Evolutionary conservation across 345 rosid species (phyloP).

Genomic region (Toxicodendron radicans): DNA sequence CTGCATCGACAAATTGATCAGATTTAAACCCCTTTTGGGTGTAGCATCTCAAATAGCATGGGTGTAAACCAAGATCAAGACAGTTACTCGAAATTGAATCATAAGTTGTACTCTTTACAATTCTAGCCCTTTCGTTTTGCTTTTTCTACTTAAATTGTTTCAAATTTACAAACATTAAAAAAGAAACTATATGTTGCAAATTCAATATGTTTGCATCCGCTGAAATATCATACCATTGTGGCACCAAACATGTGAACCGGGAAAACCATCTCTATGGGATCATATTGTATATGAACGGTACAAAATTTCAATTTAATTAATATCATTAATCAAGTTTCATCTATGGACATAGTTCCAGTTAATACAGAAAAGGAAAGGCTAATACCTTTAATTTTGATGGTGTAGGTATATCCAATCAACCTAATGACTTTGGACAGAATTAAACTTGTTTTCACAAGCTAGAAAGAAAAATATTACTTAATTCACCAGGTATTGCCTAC

Average conservation of each 20-base stretch:
- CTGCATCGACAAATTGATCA: slow-evolving; percentile 44
- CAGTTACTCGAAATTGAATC: not conserved
- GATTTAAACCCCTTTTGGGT: not conserved
- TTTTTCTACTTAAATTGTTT: too few species aligned
- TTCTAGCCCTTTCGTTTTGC: too few species aligned
- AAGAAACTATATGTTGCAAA: not conserved
- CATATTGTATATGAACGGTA: not conserved
- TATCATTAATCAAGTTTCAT: not conserved
- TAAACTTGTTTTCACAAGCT: not conserved
- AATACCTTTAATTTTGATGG: not conserved
- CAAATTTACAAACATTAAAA: too few species aligned
- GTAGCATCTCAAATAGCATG: not conserved
- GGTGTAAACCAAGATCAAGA: not conserved
- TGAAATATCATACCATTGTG: not conserved
- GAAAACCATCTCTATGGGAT: not conserved
- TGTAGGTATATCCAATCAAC: not conserved
- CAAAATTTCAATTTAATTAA: not conserved
- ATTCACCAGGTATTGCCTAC: not conserved
- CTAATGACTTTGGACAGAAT: not conserved
- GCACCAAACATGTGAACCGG: not conserved
- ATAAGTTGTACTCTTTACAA: too few species aligned
- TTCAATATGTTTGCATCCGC: not conserved
- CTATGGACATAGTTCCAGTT: not conserved
- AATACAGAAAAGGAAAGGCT: not conserved
- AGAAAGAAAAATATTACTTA: not conserved